These are phyloP conservation scores for Sisymbrium altissimum DNA, from an alignment of 345 rosid genomes.

Conservation along the genomic window DNA sequence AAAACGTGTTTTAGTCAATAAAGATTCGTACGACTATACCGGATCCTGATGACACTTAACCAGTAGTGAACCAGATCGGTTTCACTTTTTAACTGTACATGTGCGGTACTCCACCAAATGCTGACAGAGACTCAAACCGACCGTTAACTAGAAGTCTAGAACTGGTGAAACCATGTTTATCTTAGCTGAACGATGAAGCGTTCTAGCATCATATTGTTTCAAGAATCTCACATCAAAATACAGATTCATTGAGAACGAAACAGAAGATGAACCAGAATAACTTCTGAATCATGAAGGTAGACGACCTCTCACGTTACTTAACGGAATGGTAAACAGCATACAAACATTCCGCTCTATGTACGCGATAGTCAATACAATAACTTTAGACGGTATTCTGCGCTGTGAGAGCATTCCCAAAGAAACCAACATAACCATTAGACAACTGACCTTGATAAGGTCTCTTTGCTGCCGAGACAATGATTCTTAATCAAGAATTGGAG, in stretches of 20 bases:
- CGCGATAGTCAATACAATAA: background rate
- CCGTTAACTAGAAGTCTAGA: conserved; percentile 11
- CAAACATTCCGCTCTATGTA: background rate
- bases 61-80: background rate
- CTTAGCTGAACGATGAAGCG: background rate
- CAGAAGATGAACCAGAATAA: background rate
- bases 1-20: background rate
- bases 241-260: background rate
- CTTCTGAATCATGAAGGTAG: background rate
- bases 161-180: background rate
- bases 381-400: background rate
- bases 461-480: background rate
- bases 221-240: background rate
- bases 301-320: background rate
- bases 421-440: conserved; percentile 18
- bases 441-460: background rate
- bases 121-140: background rate
- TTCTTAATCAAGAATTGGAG: conserved; percentile 5
- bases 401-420: background rate
- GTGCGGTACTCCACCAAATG: background rate
- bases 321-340: background rate
- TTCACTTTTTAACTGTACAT: background rate
- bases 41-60: conserved; percentile 8
- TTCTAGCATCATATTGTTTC: background rate
- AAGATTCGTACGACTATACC: conserved; percentile 3